Evolutionary conservation across 2,329 filamentous ascomycete genomes (phyloP).

Genomic region (Whalleya microplaca): DNA sequence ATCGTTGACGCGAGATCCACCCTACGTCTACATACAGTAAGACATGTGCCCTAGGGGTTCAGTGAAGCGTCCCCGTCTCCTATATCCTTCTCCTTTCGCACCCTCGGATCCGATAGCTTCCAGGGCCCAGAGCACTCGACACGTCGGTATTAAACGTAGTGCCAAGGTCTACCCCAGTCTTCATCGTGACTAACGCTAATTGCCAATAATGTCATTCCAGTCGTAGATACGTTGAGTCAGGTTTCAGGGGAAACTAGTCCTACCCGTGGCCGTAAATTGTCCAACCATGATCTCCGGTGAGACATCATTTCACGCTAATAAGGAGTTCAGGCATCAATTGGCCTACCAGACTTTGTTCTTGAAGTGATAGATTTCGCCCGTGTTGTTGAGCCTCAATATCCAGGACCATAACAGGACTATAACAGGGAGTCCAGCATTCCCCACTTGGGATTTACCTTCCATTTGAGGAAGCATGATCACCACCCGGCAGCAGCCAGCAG

Average conservation of each 20-base stretch:
- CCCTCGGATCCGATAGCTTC: background rate
- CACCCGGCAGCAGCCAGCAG: conserved; percentile 24
- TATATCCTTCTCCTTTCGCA: background rate
- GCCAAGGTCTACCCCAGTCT: background rate
- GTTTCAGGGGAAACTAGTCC: background rate
- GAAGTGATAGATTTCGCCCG: background rate
- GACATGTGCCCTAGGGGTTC: background rate
- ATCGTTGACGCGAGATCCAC: conserved; percentile 25
- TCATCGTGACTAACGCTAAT: background rate
- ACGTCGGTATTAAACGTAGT: background rate
- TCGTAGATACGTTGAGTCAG: too few species aligned
- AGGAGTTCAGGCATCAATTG: background rate
- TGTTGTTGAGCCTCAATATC: background rate
- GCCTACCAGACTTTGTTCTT: background rate
- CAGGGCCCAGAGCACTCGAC: background rate
- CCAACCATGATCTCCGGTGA: background rate
- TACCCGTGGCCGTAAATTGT: background rate
- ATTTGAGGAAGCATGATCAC: conserved; percentile 28
- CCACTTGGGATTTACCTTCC: conserved; percentile 1
- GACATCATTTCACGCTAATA: background rate
- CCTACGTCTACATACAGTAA: conserved; percentile 12
- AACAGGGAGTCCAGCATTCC: background rate
- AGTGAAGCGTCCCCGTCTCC: background rate
- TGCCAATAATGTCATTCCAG: too few species aligned
- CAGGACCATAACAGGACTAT: background rate